These are phyloP conservation scores for Singerocomus rubriflavus DNA, from an alignment of 1,284 basidiomycete genomes.

Conservation along the genomic window DNA sequence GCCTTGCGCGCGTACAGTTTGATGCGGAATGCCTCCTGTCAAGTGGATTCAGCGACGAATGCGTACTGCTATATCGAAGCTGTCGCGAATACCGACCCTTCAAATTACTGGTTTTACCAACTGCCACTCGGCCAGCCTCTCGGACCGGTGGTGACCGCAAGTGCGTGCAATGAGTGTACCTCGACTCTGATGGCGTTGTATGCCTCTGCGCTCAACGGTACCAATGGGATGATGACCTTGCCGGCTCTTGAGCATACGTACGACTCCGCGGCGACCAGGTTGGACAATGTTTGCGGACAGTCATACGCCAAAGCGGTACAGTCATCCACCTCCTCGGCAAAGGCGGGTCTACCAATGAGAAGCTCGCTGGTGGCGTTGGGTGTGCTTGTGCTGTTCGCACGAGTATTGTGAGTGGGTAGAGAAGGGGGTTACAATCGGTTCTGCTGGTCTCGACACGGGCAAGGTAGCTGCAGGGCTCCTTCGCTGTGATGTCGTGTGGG, in stretches of 20 bases:
- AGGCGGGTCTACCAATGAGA: slow-evolving; percentile 9
- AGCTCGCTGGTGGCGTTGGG: slow-evolving; percentile 9
- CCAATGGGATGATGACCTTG: slow-evolving; percentile 13
- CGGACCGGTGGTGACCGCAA: slow-evolving; percentile 41
- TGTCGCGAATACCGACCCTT: slow-evolving; percentile 46
- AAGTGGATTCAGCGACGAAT: slow-evolving; percentile 49
- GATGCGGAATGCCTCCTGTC: slow-evolving; percentile 57
- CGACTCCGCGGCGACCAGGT: slow-evolving; percentile 32
- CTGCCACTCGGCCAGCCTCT: slow-evolving; percentile 55
- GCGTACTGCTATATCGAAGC: slow-evolving; percentile 72
- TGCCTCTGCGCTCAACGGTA: slow-evolving; percentile 23
- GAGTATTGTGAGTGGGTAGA: slow-evolving; percentile 11
- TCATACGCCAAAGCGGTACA: slow-evolving; percentile 29
- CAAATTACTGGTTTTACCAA: slow-evolving; percentile 65
- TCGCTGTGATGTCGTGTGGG: background rate
- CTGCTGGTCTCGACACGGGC: too few species aligned
- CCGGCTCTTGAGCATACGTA: slow-evolving; percentile 41
- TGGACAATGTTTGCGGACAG: slow-evolving; percentile 37
- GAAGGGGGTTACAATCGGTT: background rate
- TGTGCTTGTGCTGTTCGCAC: slow-evolving; percentile 13
- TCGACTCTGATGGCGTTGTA: slow-evolving; percentile 53
- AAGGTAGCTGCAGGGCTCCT: too few species aligned
- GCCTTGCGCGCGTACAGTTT: slow-evolving; percentile 57
- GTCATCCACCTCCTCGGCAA: slow-evolving; percentile 14
- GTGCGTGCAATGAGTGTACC: slow-evolving; percentile 59